Base-by-base conservation (phyloP, 2,329 filamentous ascomycete species). In the Penicillium palitans region DNA sequence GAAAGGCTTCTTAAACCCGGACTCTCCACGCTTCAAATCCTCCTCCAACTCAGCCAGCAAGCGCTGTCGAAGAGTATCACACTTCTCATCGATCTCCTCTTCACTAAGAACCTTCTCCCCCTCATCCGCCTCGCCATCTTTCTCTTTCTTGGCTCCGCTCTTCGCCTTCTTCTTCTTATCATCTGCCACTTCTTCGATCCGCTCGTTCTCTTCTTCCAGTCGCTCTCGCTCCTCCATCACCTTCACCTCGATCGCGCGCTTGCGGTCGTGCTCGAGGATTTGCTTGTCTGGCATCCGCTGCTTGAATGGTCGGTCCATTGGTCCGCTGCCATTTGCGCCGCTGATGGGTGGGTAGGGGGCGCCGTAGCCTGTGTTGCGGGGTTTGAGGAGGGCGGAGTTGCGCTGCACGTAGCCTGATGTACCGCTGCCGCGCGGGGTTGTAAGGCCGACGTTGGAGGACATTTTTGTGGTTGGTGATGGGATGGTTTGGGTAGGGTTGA, bases 341-440 rank as follows among this genome's bases (percentile, higher is more conserved):
- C 68, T 65, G 2, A 70, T 58, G 2, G 74, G 71, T 21, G 87
- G 85, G 76, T 96, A 96, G 0, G 92, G 93, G 19, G 87, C 87
- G 59, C 81, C 83, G 68, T 86, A 84, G 49, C 75, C 76, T 27
- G 71, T 61, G 78, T 96, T 91, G 78, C 93, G 92, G 31, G 90
- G 92, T 72, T 84, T 87, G 68, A 97, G 87, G 72, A 93, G 88
- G 19, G 95, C 95, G 37, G 92, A 86, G 80, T 98, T 99, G 76
- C 92, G 91, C 78, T 98, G 93, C 57, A 99, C 93, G 75, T 98
- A 98, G 73, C 95, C 95, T 1, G 93, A 98, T 57, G 95, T 99
- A 48, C 95, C 95, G 73, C 90, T 96, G 66, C 95, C 95, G 70
- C 95, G 89, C 3, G 95, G 95, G 5, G 95, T 99, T 57, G 89